A percentile compares a stretch with the other conserved stretches of the same genome.
Evolutionary conservation across 495 filamentous ascomycete species (phyloP).

Genomic region (Lophium mytilinum): DNA sequence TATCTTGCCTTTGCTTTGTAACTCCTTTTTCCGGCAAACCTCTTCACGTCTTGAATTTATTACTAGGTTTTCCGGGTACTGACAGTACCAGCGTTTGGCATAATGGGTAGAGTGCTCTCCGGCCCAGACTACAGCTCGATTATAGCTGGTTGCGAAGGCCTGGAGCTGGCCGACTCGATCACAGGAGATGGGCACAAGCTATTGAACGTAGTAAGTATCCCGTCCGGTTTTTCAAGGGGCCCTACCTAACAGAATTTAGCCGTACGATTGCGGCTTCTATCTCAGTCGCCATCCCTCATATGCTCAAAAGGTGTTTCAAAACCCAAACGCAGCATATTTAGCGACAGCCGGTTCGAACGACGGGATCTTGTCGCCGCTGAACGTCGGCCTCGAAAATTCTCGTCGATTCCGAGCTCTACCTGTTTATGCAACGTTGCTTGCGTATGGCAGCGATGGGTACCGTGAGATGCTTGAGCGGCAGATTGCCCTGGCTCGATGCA

Average conservation of each 20-base stretch:
- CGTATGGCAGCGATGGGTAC: constrained; percentile 66
- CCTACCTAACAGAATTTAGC: constrained; percentile 35
- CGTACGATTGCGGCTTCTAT: constrained; percentile 91
- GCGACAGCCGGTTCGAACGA: constrained; percentile 30
- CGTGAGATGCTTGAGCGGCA: constrained; percentile 63
- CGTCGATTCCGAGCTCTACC: constrained; percentile 83
- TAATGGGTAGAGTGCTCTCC: constrained; percentile 56
- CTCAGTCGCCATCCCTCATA: constrained; percentile 55
- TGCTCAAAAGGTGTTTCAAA: constrained; percentile 61
- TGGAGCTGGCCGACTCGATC: constrained; percentile 85
- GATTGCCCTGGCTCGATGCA: constrained; percentile 56
- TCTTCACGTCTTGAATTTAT: background rate
- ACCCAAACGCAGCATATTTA: constrained; percentile 82
- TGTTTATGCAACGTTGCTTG: constrained; percentile 71
- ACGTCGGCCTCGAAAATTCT: constrained; percentile 87
- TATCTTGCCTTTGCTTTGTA: background rate
- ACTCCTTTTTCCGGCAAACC: background rate
- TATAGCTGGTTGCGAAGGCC: constrained; percentile 46
- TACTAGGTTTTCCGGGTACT: background rate
- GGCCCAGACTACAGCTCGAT: constrained; percentile 53
- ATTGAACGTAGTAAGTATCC: constrained; percentile 66
- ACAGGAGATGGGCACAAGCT: constrained; percentile 83
- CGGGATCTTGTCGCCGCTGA: constrained; percentile 68
- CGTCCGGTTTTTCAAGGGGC: background rate
- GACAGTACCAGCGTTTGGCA: constrained; percentile 58